A percentile compares a stretch with the other conserved stretches of the same genome.
Conservation (phyloP, 192 early-diverging fungal species). For the Entomortierella chlamydospora region DNA sequence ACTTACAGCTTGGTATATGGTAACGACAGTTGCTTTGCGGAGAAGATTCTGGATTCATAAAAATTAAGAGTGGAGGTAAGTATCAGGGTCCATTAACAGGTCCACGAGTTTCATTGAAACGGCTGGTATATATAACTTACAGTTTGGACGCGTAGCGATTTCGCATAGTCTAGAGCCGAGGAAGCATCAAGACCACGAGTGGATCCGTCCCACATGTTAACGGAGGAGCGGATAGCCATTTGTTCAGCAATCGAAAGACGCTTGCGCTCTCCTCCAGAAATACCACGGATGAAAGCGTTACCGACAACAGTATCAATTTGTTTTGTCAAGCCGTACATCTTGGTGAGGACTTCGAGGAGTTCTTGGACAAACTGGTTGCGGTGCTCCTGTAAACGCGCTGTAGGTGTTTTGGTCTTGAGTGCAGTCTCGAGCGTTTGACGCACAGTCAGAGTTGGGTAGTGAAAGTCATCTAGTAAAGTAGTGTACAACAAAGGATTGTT, state of each 20-base stretch:
- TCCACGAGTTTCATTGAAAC: too few species aligned
- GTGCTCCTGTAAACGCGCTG: slow-evolving; percentile 61
- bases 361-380: slow-evolving; percentile 62
- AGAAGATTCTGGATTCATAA: slow-evolving; percentile 60
- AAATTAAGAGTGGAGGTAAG: background rate
- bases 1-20: slow-evolving; percentile 80
- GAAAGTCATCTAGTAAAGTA: slow-evolving; percentile 69
- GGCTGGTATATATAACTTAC: too few species aligned
- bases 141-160: slow-evolving; percentile 78
- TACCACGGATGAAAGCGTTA: slow-evolving; percentile 79
- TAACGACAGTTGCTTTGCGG: slow-evolving; percentile 70
- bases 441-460: slow-evolving; percentile 84
- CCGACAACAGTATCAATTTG: slow-evolving; percentile 78
- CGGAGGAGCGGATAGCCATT: slow-evolving; percentile 64
- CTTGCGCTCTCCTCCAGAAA: slow-evolving; percentile 86
- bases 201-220: slow-evolving; percentile 77
- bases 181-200: slow-evolving; percentile 86
- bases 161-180: slow-evolving; percentile 83
- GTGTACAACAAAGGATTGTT: too few species aligned
- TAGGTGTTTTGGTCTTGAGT: slow-evolving; percentile 77
- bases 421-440: slow-evolving; percentile 84
- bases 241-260: slow-evolving; percentile 84
- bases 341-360: slow-evolving; percentile 66
- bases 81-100: background rate
- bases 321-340: slow-evolving; percentile 72